A percentile compares a stretch with the other conserved stretches of the same genome.
Conservation (phyloP, 306 rosid genomes). For the Ceratonia siliqua region DNA sequence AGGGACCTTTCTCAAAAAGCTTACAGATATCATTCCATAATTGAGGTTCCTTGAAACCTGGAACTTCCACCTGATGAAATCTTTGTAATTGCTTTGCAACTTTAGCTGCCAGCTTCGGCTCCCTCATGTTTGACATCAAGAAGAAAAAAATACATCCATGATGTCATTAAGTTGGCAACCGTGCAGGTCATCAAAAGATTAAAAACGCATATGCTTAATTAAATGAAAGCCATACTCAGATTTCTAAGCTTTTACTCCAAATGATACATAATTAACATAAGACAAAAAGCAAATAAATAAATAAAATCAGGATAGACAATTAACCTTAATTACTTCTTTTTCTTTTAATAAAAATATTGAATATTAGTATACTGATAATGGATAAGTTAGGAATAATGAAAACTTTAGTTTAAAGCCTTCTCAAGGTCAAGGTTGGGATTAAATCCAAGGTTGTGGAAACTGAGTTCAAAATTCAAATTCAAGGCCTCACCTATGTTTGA, state of each 20-base stretch:
- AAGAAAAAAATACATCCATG: constrained; percentile 27
- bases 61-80: constrained; percentile 79
- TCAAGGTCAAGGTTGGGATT: neutral
- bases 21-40: constrained; percentile 77
- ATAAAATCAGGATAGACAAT: too few relatives aligned
- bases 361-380: neutral
- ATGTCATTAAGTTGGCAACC: constrained; percentile 35
- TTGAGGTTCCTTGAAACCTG: constrained; percentile 86
- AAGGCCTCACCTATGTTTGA: neutral
- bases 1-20: constrained; percentile 73
- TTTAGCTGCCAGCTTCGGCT: constrained; percentile 70
- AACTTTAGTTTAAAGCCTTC: neutral
- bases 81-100: constrained; percentile 68
- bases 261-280: neutral
- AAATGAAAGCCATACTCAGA: neutral
- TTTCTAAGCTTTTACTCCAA: constrained; percentile 18
- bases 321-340: neutral
- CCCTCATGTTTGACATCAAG: constrained; percentile 66
- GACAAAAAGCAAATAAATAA: too few relatives aligned
- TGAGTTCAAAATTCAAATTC: neutral
- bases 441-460: constrained; percentile 8
- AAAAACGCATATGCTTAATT: constrained; percentile 22
- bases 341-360: too few relatives aligned
- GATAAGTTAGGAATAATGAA: neutral
- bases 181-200: constrained; percentile 22